phyloP scores from a whole-genome alignment of 2,329 filamentous ascomycete species.

The Fusarium sororula region DNA sequence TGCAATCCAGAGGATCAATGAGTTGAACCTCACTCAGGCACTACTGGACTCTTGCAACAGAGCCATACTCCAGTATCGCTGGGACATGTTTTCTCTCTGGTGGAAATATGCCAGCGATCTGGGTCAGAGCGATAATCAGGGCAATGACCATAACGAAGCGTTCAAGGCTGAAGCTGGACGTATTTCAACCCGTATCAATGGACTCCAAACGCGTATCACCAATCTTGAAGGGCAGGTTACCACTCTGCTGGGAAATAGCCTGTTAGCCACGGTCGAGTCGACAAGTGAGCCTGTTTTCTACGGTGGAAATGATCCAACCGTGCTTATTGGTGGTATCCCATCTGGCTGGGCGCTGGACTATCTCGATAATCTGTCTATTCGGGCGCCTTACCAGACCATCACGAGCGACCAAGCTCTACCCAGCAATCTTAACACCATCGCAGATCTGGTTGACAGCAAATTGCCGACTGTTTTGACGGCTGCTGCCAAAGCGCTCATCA shows the following conservation, averaged over 20 bases:
- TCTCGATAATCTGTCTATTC: slow-evolving; percentile 29
- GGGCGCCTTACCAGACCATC: background rate
- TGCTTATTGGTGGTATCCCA: slow-evolving; percentile 49
- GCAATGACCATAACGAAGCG: background rate
- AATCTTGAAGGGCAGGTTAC: background rate
- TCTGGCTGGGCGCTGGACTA: slow-evolving; percentile 53
- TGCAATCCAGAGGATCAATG: background rate
- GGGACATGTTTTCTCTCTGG: slow-evolving; percentile 54
- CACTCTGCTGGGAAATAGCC: rapidly evolving
- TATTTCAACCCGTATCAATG: background rate
- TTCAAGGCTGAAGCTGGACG: background rate
- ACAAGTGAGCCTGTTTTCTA: slow-evolving; percentile 42
- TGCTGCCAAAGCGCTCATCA: background rate
- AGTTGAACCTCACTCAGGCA: slow-evolving; percentile 37
- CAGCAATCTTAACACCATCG: background rate
- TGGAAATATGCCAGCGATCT: slow-evolving; percentile 46
- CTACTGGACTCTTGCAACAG: slow-evolving; percentile 35
- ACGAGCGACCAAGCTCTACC: background rate
- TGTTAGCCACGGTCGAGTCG: slow-evolving; percentile 24
- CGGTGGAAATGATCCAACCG: slow-evolving; percentile 48
- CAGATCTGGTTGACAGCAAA: rapidly evolving
- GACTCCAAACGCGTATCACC: background rate
- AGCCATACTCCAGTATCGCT: slow-evolving; percentile 40
- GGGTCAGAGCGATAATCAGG: background rate
- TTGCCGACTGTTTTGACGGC: background rate